phyloP scores from a whole-genome alignment of 305 asterid species.

The Caryopteris hybrid region DNA sequence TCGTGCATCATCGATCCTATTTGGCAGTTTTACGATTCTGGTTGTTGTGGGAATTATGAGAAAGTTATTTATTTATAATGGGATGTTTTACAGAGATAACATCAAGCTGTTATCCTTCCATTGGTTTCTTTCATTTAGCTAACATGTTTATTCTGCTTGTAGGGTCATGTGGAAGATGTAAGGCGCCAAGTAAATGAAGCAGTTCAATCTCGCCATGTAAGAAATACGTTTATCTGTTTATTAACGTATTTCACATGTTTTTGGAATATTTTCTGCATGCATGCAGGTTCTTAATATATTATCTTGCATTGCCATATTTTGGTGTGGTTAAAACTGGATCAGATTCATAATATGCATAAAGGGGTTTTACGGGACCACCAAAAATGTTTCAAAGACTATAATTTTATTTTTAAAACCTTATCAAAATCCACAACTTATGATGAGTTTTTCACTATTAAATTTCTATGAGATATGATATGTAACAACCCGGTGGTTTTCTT shows the following conservation, averaged over 20 bases:
- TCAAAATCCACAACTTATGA: not conserved
- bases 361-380: not conserved
- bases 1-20: not conserved
- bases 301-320: not conserved
- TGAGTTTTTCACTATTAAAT: not conserved
- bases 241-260: not conserved
- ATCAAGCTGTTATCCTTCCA: not conserved
- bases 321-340: not conserved
- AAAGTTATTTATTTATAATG: not conserved
- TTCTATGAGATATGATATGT: not conserved
- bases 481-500: not conserved
- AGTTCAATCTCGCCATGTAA: conserved; percentile 82
- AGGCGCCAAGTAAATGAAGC: conserved; percentile 93
- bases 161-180: conserved; percentile 92
- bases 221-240: conserved; percentile 26
- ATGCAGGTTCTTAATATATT: not conserved
- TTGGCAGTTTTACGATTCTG: not conserved
- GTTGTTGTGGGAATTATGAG: not conserved
- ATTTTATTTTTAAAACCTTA: not conserved
- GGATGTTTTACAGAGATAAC: not conserved
- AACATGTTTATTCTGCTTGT: conserved; percentile 22
- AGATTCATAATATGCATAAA: not conserved
- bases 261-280: not conserved
- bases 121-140: conserved; percentile 10
- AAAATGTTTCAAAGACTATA: not conserved